Base-by-base conservation (phyloP, 495 filamentous ascomycete genomes). In the Hyaloscypha finlandica region DNA sequence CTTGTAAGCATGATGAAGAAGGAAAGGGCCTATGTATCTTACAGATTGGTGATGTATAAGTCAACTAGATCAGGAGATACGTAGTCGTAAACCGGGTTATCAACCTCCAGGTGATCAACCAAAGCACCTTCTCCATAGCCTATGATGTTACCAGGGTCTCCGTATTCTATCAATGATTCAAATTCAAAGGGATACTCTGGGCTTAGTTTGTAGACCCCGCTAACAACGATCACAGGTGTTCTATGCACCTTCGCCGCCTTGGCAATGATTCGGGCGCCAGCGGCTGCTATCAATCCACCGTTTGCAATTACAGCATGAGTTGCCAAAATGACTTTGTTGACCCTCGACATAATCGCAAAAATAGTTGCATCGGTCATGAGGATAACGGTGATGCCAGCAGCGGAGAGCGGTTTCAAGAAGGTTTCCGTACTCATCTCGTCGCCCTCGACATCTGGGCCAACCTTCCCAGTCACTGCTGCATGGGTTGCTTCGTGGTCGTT, bases 31-130 rank as follows among this genome's bases (percentile, higher is more conserved):
- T 32, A 6, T 11, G 55, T 6, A 59, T 86, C 92, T 83, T 81
- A 94, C 91, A 97, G 78, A 77, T 97, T 97, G 11, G 94, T 96
- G 68, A 97, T 90, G 74, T 97, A 97, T 42, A 95, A 85, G 72
- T 95, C 90, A 33, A 97, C 85, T 64, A 94, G 77, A 64, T 94
- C 90, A 8, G 90, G 85, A 2, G 90, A 89, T 12, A 97, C 86
- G 72, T 93, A 94, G 73, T 96, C 93, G 59, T 88, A 90, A 25
- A 94, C 72, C 11, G 92, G 92, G 76, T 93, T 95, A 67, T 89
- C 85, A 1, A 97, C 84, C 68, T 92, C 89, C 52, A 95, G 84
- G 71, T 88, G 85, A 8, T 91, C 87, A 57, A 95, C 87, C 63
- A 93, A 80, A 30, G 86, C 81, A 6, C 90, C 91, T 59, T 96